These are phyloP conservation scores for Hyphopichia fennica DNA, from an alignment of 1,139 yeast species.

Conservation along the genomic window DNA sequence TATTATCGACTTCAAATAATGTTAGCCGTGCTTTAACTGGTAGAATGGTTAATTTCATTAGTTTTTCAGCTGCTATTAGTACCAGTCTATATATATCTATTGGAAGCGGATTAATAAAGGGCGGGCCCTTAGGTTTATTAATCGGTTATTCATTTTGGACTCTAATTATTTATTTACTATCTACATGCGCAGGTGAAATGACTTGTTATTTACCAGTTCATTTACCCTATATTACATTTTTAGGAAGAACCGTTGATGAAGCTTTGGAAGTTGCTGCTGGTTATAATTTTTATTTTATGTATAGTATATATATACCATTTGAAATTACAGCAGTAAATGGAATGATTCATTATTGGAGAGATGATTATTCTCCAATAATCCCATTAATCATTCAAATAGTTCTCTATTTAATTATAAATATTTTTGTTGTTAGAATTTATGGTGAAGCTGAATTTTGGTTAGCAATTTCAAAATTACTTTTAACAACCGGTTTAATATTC, in stretches of 20 bases:
- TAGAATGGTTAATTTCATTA: constrained; percentile 48
- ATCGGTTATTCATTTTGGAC: constrained; percentile 47
- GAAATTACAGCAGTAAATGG: constrained; percentile 81
- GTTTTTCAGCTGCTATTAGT: constrained; percentile 53
- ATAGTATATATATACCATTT: constrained; percentile 75
- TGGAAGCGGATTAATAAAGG: constrained; percentile 23
- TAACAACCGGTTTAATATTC: constrained; percentile 69
- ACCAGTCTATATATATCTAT: constrained; percentile 32
- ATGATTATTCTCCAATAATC: constrained; percentile 68
- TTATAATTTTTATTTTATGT: constrained; percentile 80
- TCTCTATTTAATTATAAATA: constrained; percentile 60
- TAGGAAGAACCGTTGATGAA: constrained; percentile 58
- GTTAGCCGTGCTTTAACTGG: not conserved
- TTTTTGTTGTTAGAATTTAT: constrained; percentile 69
- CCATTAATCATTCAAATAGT: constrained; percentile 63
- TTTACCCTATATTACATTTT: constrained; percentile 59
- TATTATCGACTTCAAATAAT: not conserved
- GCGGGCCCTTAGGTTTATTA: constrained; percentile 49
- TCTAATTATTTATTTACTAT: constrained; percentile 55
- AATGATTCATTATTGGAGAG: constrained; percentile 76
- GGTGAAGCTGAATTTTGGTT: constrained; percentile 86
- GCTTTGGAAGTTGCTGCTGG: constrained; percentile 78
- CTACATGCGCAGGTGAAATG: constrained; percentile 80
- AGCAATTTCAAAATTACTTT: constrained; percentile 67
- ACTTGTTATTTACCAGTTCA: constrained; percentile 73